Base-by-base conservation (phyloP, 2,329 filamentous ascomycete species). In the Talaromyces sp. region DNA sequence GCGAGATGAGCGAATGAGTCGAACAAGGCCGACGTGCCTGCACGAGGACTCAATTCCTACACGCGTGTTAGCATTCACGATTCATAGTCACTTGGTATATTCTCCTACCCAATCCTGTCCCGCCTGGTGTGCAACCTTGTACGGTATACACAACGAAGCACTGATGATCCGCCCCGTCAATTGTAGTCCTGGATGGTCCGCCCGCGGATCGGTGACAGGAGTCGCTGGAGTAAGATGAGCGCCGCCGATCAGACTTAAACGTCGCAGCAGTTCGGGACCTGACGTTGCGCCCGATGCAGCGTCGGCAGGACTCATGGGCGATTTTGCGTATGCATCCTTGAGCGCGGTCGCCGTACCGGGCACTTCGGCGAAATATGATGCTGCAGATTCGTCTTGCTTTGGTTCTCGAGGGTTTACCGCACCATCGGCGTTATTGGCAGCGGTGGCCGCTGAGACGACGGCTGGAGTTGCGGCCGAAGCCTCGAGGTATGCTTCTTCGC, bases 1-100 rank as follows among this genome's bases (percentile, higher is more conserved):
- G 93, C 91, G 52, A 98, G 87, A 78, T 96, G 89, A 64, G 89
- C 87, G 73, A 98, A 93, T 10, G 93, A 93, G 76, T 97, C 93
- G 78, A 96, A 96, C 39, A 98, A 85, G 16, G 94, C 93, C 13
- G 94, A 97, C 65, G 93, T 94, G 63, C 94, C 94, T 67, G 90
- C 90, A 31, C 93, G 90, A 67, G 88, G 83, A 71, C 87, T 87
- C 63, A 97, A 81, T 74, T 91, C 87, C 91, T 94, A 41, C 56
- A 48, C 62, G 27, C 14, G 24, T 14, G 33, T 33, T 62, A 65
- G 52, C 27, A 56, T 58, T 13, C 19, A 33, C 35, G 9, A 37
- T 37, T 13, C 35, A 37, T 37, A 13, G 35, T 37, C 35, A 37
- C 35, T 37, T 37, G 9, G 35, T 11, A 37, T 37, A 13, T 37